Evolutionary conservation across 2,329 filamentous ascomycete genomes (phyloP).

Genomic region (Beauveria australis): DNA sequence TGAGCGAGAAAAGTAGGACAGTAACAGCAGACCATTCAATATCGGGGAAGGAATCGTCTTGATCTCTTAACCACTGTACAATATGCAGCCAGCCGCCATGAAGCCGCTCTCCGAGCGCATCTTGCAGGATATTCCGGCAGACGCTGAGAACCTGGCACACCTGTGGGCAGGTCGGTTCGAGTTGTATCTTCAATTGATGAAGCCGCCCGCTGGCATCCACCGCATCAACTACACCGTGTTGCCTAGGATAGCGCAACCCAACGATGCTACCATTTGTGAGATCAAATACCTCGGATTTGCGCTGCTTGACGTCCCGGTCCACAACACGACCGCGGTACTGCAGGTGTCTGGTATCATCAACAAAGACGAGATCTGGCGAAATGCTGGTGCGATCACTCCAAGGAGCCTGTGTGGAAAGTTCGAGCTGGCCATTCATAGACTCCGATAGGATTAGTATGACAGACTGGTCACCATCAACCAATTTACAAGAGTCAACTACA

Average conservation of each 20-base stretch:
- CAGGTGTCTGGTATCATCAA: conserved; percentile 52
- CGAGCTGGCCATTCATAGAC: conserved; percentile 52
- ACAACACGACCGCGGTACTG: conserved; percentile 45
- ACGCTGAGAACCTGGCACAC: conserved; percentile 53
- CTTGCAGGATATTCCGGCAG: conserved; percentile 56
- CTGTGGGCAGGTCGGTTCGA: conserved; percentile 56
- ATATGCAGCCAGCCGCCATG: conserved; percentile 67
- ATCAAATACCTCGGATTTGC: conserved; percentile 37
- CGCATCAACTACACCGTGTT: conserved; percentile 56
- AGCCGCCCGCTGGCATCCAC: conserved; percentile 52
- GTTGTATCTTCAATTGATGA: conserved; percentile 59
- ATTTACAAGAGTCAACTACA: conserved; percentile 64
- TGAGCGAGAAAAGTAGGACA: conserved; percentile 56
- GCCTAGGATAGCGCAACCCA: conserved; percentile 49
- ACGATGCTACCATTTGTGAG: conserved; percentile 39
- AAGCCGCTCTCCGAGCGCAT: conserved; percentile 50
- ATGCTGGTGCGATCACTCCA: conserved; percentile 66
- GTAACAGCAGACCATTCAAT: conserved; percentile 63
- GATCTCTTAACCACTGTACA: conserved; percentile 56
- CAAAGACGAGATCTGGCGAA: conserved; percentile 50
- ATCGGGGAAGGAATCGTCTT: conserved; percentile 39
- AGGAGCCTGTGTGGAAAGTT: conserved; percentile 65
- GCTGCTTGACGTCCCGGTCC: conserved; percentile 42
- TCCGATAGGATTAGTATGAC: conserved; percentile 64
- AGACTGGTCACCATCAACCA: conserved; percentile 58